Evolutionary conservation across 441 rosid genomes (phyloP), one percentile per base, ranked within the genome.

Genomic region (Mallotus repandus): DNA sequence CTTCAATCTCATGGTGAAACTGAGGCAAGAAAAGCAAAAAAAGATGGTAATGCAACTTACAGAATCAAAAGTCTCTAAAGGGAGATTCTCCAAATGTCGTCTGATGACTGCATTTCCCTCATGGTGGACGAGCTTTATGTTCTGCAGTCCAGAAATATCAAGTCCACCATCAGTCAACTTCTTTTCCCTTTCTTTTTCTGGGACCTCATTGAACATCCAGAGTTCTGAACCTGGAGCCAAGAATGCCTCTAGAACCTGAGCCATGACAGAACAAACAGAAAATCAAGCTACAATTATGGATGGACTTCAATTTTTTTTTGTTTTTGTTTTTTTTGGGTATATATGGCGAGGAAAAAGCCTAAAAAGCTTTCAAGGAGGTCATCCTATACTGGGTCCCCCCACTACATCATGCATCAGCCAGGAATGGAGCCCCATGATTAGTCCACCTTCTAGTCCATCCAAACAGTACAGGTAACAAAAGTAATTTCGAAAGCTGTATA

Each of bases 121-220:
- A 48, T 73, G 91, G 79, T 94, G 98, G 45, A 94, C 89, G 50
- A 94, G 97, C 76, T 81, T 89, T 75, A 92, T 80, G 83, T 94
- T 94, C 76, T 74, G 68, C 77, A 90, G 75, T 41, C 79, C 79
- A 48, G 81, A 78, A 80, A 82, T 80, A 68, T 91, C 87, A 61
- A 93, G 88, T 74, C 96, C 98, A 48, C 93, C 92, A 72, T 89
- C 93, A 63, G 79, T 80, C 78, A 94, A 83, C 83, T 90, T 94
- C 62, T 66, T 87, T 79, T 94, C 92, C 84, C 95, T 89, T 79
- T 88, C 95, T 69, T 85, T 83, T 77, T 88, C 91, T 54, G 93
- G 91, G 68, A 94, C 97, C 79, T 92, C 98, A 65, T 93, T 94
- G 82, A 94, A 89, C 89, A 94, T 89, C 98, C 98, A 94, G 71